phyloP scores from a whole-genome alignment of 352 stramenopile genomes.

The Globisporangium barbulae region DNA sequence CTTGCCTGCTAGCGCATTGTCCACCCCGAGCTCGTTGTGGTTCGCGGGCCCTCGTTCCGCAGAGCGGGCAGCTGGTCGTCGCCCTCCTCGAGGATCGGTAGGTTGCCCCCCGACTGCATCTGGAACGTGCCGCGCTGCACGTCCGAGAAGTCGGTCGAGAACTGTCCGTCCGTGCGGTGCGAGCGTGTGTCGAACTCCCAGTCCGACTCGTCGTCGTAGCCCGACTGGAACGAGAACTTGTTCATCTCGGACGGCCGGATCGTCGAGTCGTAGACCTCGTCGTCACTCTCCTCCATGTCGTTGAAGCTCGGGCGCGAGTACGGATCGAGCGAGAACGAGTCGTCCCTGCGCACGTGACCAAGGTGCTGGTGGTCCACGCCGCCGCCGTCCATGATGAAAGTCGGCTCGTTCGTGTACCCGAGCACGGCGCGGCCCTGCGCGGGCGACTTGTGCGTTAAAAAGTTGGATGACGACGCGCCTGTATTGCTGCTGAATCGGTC shows the following conservation, averaged over 20 bases:
- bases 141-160: conserved; percentile 24
- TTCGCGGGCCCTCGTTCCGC: conserved; percentile 27
- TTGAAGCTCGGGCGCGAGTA: conserved; percentile 72
- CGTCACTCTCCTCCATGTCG: conserved; percentile 36
- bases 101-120: conserved; percentile 29
- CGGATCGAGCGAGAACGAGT: conserved; percentile 74
- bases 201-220: conserved; percentile 66
- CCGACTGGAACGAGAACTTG: conserved; percentile 79
- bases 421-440: conserved; percentile 28
- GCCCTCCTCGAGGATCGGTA: conserved; percentile 71
- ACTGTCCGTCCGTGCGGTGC: conserved; percentile 34
- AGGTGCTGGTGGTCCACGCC: conserved; percentile 25
- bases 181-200: conserved; percentile 65
- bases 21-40: conserved; percentile 51
- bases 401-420: conserved; percentile 25
- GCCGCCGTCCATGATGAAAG: conserved; percentile 38
- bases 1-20: conserved; percentile 28
- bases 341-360: conserved; percentile 22
- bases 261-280: conserved; percentile 34
- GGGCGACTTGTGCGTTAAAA: conserved; percentile 60
- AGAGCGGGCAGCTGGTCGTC: conserved; percentile 26
- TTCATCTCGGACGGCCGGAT: conserved; percentile 50
- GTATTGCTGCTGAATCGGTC: conserved; percentile 55
- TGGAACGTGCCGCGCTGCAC: conserved; percentile 49
- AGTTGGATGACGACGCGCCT: conserved; percentile 56